Base-by-base conservation (phyloP, 129 eudicot genomes). In the Helichrysum umbraculigerum region DNA sequence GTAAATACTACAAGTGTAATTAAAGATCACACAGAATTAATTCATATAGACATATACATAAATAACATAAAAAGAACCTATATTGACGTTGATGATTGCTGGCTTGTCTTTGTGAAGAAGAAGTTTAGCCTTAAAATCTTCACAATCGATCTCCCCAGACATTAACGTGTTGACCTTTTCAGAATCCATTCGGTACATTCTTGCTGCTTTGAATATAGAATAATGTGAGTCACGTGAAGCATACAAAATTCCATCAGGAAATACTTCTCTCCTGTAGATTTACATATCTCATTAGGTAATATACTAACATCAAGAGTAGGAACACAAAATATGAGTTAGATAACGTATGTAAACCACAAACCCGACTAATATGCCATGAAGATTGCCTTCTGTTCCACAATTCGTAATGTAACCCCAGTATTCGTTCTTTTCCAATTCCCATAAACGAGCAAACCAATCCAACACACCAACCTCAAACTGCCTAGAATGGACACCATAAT, bases 331-430 rank as follows among this genome's bases (percentile, higher is more conserved):
- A 67, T 9, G 70, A 41, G 70, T 33, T 47, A 34, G 63, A 15
- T 25, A 66, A 70, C 33, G 33, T 6, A 30, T 12, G 33, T 19
- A 66, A 17, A 33, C 35, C 72, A 81, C 96, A 71, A 42, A 91
- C 99, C 99, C 99, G 33, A 94, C 93, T 71, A 94, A 81, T 69
- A 94, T 94, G 58, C 98, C 98, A 37, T 94, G 98, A 87, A 94
- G 98, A 84, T 94, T 94, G 61, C 98, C 98, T 85, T 94, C 97
- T 14, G 98, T 94, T 11, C 98, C 98, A 80, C 98, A 94, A 76
- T 94, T 94, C 41, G 98, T 94, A 57, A 94, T 94, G 84, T 94
- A 94, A 77, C 98, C 98, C 98, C 98, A 94, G 71, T 94, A 94
- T 71, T 89, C 89, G 70, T 84, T 72, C 75, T 87, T 91, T 82